Evolutionary conservation across 306 rosid genomes (phyloP), one percentile per base, ranked within the genome.

Genomic region (Trifolium subterraneum): DNA sequence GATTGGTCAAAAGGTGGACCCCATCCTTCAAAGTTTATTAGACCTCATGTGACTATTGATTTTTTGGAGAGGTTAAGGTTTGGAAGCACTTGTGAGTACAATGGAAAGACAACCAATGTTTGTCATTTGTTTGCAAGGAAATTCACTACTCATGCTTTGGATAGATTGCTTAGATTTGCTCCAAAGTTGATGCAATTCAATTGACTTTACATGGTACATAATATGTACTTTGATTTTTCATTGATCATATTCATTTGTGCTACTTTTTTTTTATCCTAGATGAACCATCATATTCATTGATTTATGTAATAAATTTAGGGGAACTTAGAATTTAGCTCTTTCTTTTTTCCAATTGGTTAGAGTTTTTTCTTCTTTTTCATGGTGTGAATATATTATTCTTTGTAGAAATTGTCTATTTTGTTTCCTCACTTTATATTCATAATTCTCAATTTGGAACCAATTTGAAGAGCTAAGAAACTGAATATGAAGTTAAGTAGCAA

Each of bases 71-170:
- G 25, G 72, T 39, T 94, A 14, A 89, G 98, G 79, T 60, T 22
- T 77, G 95, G 93, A 8, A 67, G 50, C 9, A 33, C 12, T 0
- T 94, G 97, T 29, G 73, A 75, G 79, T 90, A 91, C 47, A 88
- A 90, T 71, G 98, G 95, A 66, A 42, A 68, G 38, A 60, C 0
- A 15, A 90, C 85, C 1, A 59, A 84, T 64, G 5, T 82, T 8
- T 94, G 98, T 58, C 77, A 86, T 70, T 75, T 94, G 84, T 94
- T 94, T 87, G 98, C 98, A 0, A 91, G 97, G 79, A 94, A 94
- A 41, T 91, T 94, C 86, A 52, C 81, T 1, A 64, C 84, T 13
- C 84, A 83, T 61, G 78, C 93, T 38, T 82, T 94, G 86, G 90
- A 83, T 73, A 90, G 91, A 79, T 27, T 94, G 23, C 58, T 91